Evolutionary conservation across 257 asterid genomes (phyloP).

Genomic region (Apocynum venetum): DNA sequence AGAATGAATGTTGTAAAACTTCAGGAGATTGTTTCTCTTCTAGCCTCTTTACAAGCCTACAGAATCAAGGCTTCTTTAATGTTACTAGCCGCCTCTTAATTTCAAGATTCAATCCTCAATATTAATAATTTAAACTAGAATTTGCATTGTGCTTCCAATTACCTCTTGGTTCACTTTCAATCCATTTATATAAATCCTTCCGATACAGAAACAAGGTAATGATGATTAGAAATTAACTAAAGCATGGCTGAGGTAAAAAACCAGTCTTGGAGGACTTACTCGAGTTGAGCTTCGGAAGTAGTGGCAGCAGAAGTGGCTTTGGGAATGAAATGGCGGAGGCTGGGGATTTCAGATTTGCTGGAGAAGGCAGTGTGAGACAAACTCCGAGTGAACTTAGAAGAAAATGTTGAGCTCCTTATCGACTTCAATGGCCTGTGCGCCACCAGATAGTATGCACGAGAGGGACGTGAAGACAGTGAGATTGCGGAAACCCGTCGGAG

Average conservation of each 20-base stretch:
- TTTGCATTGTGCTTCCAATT: neutral
- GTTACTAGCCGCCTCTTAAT: neutral
- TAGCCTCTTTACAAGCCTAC: neutral
- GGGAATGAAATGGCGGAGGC: conserved; percentile 61
- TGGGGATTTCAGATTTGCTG: conserved; percentile 32
- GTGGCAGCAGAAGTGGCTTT: conserved; percentile 40
- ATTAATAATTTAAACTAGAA: neutral
- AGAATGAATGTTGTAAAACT: neutral
- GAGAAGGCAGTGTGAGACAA: conserved; percentile 36
- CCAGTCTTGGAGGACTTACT: conserved; percentile 37
- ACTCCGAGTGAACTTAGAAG: conserved; percentile 36
- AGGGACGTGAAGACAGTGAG: neutral
- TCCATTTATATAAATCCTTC: neutral
- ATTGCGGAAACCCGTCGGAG: conserved; percentile 34
- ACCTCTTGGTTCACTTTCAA: neutral
- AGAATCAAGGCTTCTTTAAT: neutral
- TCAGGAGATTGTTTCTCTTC: neutral
- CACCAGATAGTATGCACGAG: conserved; percentile 14
- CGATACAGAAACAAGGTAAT: neutral
- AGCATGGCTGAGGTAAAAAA: neutral
- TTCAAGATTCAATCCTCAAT: neutral
- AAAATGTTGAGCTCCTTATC: conserved; percentile 25
- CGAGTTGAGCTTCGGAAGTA: conserved; percentile 41
- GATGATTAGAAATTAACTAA: neutral
- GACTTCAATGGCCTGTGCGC: conserved; percentile 11